phyloP scores from a whole-genome alignment of 495 filamentous ascomycete genomes.

The Penicillium steckii region DNA sequence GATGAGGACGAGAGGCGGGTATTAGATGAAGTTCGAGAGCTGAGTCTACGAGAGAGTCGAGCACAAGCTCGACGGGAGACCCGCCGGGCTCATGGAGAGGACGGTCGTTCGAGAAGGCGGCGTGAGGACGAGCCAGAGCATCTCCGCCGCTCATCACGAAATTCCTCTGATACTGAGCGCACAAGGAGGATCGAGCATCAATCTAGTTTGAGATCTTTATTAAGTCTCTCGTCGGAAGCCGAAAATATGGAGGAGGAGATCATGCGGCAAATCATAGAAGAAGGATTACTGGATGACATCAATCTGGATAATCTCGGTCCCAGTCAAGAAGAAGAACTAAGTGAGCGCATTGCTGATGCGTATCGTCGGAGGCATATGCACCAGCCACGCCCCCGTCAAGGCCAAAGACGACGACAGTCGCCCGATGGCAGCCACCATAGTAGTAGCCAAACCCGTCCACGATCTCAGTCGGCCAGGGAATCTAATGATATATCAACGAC shows the following conservation, averaged over 20 bases:
- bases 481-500: constrained; percentile 8
- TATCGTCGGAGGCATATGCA: constrained; percentile 67
- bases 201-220: constrained; percentile 76
- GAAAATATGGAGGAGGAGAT: constrained; percentile 89
- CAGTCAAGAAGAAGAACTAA: constrained; percentile 78
- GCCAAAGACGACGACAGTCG: constrained; percentile 24
- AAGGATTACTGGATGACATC: constrained; percentile 81
- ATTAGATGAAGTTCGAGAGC: constrained; percentile 64
- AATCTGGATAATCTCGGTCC: constrained; percentile 79
- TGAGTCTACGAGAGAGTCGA: constrained; percentile 67
- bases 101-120: constrained; percentile 40
- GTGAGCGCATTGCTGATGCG: constrained; percentile 82
- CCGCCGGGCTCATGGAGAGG: constrained; percentile 30
- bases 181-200: constrained; percentile 75
- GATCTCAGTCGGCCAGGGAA: constrained; percentile 37
- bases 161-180: constrained; percentile 21
- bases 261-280: constrained; percentile 81
- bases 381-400: constrained; percentile 32
- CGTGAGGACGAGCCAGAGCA: constrained; percentile 44
- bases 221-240: constrained; percentile 68
- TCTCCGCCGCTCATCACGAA: constrained; percentile 18
- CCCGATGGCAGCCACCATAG: constrained; percentile 19
- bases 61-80: constrained; percentile 32
- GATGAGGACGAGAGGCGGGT: constrained; percentile 65
- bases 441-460: constrained; percentile 24